Evolutionary conservation across 2,329 filamentous ascomycete genomes (phyloP).

Genomic region (Diaporthe longicolla): DNA sequence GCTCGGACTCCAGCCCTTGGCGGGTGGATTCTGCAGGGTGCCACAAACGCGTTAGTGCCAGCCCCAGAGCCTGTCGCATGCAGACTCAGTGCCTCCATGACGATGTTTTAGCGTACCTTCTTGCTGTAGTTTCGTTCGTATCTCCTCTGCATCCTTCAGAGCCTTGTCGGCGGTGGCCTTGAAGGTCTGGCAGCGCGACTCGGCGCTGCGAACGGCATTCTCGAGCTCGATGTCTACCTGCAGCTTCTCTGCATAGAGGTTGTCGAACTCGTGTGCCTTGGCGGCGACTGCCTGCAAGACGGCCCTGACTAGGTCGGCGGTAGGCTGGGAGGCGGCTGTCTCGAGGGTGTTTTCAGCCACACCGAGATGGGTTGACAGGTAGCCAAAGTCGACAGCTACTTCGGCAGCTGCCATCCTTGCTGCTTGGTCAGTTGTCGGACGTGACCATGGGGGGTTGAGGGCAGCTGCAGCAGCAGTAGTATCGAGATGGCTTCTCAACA

Average conservation of each 20-base stretch:
- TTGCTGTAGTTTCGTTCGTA: constrained; percentile 84
- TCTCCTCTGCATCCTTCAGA: constrained; percentile 84
- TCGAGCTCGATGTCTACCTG: constrained; percentile 93
- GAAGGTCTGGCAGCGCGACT: constrained; percentile 85
- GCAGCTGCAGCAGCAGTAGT: background rate
- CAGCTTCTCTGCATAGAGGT: constrained; percentile 88
- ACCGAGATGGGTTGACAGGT: constrained; percentile 79
- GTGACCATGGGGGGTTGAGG: constrained; percentile 38
- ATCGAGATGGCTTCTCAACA: background rate
- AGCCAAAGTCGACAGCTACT: constrained; percentile 74
- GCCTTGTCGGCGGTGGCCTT: constrained; percentile 87
- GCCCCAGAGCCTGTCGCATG: constrained; percentile 14
- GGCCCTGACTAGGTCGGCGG: constrained; percentile 80
- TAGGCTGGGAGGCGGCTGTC: constrained; percentile 76
- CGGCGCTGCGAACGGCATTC: constrained; percentile 85
- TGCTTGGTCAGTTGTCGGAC: constrained; percentile 34
- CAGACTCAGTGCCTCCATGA: constrained; percentile 32
- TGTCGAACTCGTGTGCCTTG: constrained; percentile 87
- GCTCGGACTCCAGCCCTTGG: constrained; percentile 83
- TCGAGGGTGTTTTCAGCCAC: constrained; percentile 76
- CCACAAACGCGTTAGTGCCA: constrained; percentile 44
- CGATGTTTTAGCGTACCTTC: constrained; percentile 72
- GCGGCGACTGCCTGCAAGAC: constrained; percentile 81
- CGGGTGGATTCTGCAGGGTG: constrained; percentile 76
- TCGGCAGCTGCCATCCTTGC: constrained; percentile 70